Evolutionary conservation across 1,284 basidiomycete species (phyloP).

Genomic region (Moesziomyces antarcticus): DNA sequence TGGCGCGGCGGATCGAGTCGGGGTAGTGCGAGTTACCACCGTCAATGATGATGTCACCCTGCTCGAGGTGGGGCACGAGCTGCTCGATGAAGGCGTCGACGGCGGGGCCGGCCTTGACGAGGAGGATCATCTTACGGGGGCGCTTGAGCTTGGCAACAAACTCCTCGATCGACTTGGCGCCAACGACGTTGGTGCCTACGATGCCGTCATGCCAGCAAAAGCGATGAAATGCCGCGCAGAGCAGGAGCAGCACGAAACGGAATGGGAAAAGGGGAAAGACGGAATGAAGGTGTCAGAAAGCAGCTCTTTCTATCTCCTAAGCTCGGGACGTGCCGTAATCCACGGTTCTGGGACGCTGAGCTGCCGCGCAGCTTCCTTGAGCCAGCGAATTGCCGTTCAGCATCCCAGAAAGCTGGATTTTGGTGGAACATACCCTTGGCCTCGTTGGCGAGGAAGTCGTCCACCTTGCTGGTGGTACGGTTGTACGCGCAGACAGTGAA

Average conservation of each 20-base stretch:
- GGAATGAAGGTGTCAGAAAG: constrained; percentile 13
- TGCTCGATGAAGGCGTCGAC: constrained; percentile 74
- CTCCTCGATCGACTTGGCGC: constrained; percentile 93
- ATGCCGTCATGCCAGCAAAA: not conserved
- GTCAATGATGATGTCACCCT: constrained; percentile 94
- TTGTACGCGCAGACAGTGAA: constrained; percentile 97
- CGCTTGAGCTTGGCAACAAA: constrained; percentile 74
- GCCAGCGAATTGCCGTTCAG: not conserved
- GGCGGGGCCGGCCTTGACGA: constrained; percentile 80
- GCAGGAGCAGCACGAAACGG: not conserved
- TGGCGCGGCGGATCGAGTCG: constrained; percentile 92
- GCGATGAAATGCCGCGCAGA: not conserved
- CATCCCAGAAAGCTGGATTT: not conserved
- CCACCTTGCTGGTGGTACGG: constrained; percentile 95
- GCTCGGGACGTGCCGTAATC: not conserved
- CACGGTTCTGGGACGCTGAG: not conserved
- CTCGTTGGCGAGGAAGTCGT: constrained; percentile 93
- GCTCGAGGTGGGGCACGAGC: constrained; percentile 73
- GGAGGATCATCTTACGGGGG: constrained; percentile 85
- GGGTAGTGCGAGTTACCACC: constrained; percentile 99
- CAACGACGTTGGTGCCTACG: constrained; percentile 87
- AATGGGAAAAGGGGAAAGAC: not conserved
- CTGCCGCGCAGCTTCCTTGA: not conserved
- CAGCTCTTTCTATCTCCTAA: not conserved
- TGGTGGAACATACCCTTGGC: constrained; percentile 81